Evolutionary conservation across 768 basidiomycete species (phyloP), one percentile per base, ranked within the genome.

Genomic region (Tephrocybe sp.): DNA sequence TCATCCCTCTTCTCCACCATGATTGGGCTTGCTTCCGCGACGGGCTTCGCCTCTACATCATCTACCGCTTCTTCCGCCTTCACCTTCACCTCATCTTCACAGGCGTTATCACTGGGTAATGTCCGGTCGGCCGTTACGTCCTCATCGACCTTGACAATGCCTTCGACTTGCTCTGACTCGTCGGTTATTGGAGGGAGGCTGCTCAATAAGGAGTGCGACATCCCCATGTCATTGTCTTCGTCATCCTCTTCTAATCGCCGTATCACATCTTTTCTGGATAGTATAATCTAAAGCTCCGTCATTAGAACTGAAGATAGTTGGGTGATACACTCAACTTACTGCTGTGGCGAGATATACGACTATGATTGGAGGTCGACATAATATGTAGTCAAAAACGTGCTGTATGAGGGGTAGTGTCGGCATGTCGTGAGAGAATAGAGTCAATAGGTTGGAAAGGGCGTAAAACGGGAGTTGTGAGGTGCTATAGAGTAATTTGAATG

Each of bases 351-450:
- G 80, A 72, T 96, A 98, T 0, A 96, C 86, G 2, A 84, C 77
- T 1, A 78, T 75, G 24, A 93, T 80, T 9, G 94, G 94, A 21
- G 91, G 91, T 30, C 93, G 78, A 56, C 84, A 82, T 11, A 98
- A 71, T 9, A 97, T 69, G 63, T 85, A 98, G 68, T 98, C 94
- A 67, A 96, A 98, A 41, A 93, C 82, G 56, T 93, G 88, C 64
- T 96, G 93, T 23, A 93, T 88, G 33, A 94, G 83, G 4, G 87
- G 80, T n/a, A 96, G 78, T 2, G 89, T 90, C 7, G 94, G 91
- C 50, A 93, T 79, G 59, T 97, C 93, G 65, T 98, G 94, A 10
- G 94, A 85, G 71, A 98, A 93, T 25, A 96, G 78, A 0, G 93
- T 96, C 28, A 98, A 74, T 26, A 97, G 81, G 69, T 93, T 90